These are phyloP conservation scores for Nitzschia sp. DNA, from an alignment of 108 stramenopile species.

Conservation along the genomic window DNA sequence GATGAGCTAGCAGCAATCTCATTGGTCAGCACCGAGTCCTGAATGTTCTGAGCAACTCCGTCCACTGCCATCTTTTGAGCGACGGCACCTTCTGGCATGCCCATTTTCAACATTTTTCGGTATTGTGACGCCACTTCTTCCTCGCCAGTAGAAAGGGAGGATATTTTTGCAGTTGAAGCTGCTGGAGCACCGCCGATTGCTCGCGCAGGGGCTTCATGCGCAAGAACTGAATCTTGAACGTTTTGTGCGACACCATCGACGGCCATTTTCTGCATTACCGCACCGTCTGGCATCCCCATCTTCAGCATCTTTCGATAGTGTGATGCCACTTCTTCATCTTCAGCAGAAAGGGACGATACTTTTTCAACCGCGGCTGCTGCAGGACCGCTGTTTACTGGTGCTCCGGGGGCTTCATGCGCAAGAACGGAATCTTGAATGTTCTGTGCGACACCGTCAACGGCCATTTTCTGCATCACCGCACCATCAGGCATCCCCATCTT, in stretches of 20 bases:
- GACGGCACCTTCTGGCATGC: conserved; percentile 43
- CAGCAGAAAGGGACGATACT: conserved; percentile 20
- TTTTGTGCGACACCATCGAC: conserved; percentile 25
- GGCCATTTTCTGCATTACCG: conserved; percentile 36
- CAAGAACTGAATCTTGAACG: conserved; percentile 28
- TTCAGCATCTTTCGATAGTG: conserved; percentile 33
- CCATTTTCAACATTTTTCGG: conserved; percentile 45
- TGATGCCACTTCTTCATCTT: conserved; percentile 34
- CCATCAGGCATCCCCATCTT: conserved; percentile 44
- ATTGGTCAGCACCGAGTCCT: conserved; percentile 25
- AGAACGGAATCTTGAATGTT: conserved; percentile 34
- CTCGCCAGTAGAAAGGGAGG: conserved; percentile 23
- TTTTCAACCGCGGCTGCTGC: not conserved
- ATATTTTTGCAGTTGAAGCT: not conserved
- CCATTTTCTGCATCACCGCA: conserved; percentile 36
- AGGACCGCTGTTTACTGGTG: no score
- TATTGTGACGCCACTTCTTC: conserved; percentile 28
- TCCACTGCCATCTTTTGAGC: conserved; percentile 30
- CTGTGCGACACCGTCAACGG: conserved; percentile 28
- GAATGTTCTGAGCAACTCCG: conserved; percentile 31
- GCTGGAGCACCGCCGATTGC: not conserved
- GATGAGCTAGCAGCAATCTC: conserved; percentile 14
- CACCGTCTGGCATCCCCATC: conserved; percentile 47
- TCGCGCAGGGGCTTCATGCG: conserved; percentile 19
- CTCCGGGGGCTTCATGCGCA: conserved; percentile 14